These are phyloP conservation scores for Sarocladium brachiariae DNA, from an alignment of 2,329 filamentous ascomycete genomes.

Conservation along the genomic window DNA sequence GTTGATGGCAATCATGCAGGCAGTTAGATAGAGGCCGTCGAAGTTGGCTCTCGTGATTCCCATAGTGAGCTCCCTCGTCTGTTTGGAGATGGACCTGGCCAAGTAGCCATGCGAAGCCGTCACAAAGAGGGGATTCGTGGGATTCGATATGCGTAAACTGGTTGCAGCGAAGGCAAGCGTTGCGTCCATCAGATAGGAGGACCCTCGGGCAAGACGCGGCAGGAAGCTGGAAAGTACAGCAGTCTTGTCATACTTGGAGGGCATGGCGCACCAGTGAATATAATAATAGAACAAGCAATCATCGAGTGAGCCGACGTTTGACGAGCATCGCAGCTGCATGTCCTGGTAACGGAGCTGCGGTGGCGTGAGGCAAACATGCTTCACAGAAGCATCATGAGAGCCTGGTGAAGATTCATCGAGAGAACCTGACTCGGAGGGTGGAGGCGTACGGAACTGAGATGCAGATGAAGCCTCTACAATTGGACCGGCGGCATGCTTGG, in stretches of 20 bases:
- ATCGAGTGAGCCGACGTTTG: not conserved
- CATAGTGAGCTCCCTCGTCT: not conserved
- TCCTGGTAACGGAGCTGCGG: not conserved
- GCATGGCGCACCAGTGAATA: not conserved
- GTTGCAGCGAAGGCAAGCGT: not conserved
- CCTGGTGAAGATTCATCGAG: not conserved
- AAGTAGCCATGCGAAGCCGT: not conserved
- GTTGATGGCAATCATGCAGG: not conserved
- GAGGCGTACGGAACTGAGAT: not conserved
- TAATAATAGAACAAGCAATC: constrained; percentile 2
- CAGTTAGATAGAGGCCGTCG: not conserved
- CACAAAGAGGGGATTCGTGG: not conserved
- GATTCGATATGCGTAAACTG: not conserved
- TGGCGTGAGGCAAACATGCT: not conserved
- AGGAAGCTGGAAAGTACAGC: not conserved
- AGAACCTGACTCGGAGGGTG: not conserved
- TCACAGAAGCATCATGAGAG: not conserved
- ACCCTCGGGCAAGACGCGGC: not conserved
- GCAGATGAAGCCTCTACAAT: not conserved
- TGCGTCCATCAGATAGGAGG: not conserved
- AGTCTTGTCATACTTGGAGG: not conserved
- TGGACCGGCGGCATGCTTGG: not conserved
- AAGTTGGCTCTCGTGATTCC: not conserved
- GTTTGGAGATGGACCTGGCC: not conserved
- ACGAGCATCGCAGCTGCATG: not conserved